Percentiles rank a stretch among this genome's conserved stretches.
Evolutionary conservation across 2,329 filamentous ascomycete genomes (phyloP).

Genomic region (Colletotrichum camelliae): DNA sequence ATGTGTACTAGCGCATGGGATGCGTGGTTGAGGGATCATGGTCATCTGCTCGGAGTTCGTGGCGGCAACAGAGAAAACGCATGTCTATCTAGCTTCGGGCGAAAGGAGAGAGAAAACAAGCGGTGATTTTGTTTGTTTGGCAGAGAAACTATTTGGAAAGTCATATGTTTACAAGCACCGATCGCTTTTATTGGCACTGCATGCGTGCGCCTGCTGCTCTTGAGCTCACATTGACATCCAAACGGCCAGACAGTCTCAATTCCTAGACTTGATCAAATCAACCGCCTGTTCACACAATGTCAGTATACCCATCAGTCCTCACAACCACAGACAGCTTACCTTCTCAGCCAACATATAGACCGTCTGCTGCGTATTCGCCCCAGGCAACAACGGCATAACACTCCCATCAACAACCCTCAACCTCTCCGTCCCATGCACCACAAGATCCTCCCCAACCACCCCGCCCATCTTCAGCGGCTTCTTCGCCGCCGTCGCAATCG

Average conservation of each 20-base stretch:
- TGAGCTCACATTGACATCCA: rapidly evolving
- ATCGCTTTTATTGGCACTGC: not conserved
- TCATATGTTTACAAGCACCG: not conserved
- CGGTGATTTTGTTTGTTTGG: not conserved
- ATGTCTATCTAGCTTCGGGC: not conserved
- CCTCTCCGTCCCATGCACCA: slow-evolving; percentile 21
- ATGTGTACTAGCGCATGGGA: no score
- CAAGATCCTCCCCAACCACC: slow-evolving; percentile 23
- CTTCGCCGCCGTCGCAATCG: slow-evolving; percentile 26
- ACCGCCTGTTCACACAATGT: not conserved
- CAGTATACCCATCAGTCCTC: not conserved
- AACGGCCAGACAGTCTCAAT: not conserved
- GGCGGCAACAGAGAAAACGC: not conserved
- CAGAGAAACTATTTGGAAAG: not conserved
- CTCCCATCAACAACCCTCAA: slow-evolving; percentile 24
- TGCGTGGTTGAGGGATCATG: not conserved
- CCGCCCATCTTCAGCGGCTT: slow-evolving; percentile 24
- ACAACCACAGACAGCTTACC: not conserved
- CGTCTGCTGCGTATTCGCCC: slow-evolving; percentile 26
- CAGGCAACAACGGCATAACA: slow-evolving; percentile 25
- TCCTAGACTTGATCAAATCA: not conserved
- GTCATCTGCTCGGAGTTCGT: not conserved
- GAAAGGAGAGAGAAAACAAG: not conserved
- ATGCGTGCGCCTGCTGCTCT: not conserved
- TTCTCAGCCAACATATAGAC: slow-evolving; percentile 25